Conservation (phyloP, 2,329 filamentous ascomycete genomes). For the Paradendryphiella salina region DNA sequence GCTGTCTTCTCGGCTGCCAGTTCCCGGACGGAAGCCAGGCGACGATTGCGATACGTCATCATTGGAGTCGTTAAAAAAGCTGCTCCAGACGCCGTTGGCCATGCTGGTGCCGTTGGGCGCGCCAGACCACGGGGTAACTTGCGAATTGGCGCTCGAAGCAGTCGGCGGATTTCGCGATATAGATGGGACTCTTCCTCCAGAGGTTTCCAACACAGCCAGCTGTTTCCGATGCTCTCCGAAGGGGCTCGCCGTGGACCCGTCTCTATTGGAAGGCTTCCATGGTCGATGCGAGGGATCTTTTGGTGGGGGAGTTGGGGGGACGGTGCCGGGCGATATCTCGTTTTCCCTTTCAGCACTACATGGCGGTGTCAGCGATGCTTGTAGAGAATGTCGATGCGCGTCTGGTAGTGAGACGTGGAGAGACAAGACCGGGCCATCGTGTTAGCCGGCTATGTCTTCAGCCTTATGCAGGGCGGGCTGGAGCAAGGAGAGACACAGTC, state of each 20-base stretch:
- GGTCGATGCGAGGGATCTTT: conserved; percentile 42
- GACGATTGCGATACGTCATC: conserved; percentile 72
- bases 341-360: conserved; percentile 52
- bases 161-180: conserved; percentile 62
- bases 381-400: conserved; percentile 14
- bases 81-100: conserved; percentile 54
- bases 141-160: conserved; percentile 55
- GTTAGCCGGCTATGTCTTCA: conserved; percentile 6
- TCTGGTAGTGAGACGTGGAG: conserved; percentile 30
- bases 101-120: conserved; percentile 46
- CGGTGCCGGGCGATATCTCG: conserved; percentile 48
- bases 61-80: conserved; percentile 75
- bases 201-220: conserved; percentile 67
- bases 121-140: conserved; percentile 57
- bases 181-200: conserved; percentile 60
- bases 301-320: conserved; percentile 43
- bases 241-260: conserved; percentile 60
- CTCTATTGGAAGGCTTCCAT: conserved; percentile 55
- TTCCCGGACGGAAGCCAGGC: conserved; percentile 66
- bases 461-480: no score
- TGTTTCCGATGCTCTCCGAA: conserved; percentile 73
- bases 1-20: conserved; percentile 54
- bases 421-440: conserved; percentile 29
- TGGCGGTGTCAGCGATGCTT: conserved; percentile 32
- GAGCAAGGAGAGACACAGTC: no score